phyloP scores from a whole-genome alignment of 805 yeast species.

The Ogataea nitratoaversa region DNA sequence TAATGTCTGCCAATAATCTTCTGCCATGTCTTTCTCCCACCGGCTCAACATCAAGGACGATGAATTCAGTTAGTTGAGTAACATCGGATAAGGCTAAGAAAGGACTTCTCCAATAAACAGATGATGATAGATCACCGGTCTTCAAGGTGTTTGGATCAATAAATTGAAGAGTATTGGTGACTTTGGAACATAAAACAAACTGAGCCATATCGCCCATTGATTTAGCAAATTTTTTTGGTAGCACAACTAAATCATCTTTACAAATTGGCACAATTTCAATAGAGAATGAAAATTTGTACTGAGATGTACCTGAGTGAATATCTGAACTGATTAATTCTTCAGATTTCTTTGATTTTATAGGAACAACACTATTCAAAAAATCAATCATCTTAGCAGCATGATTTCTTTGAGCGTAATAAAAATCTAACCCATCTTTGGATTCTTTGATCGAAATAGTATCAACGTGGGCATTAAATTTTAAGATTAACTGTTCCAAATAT shows the following conservation, averaged over 20 bases:
- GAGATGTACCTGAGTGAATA: conserved; percentile 83
- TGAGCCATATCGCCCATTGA: conserved; percentile 79
- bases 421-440: conserved; percentile 90
- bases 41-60: conserved; percentile 92
- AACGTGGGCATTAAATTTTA: conserved; percentile 88
- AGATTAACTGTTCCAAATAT: conserved; percentile 90
- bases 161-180: conserved; percentile 80
- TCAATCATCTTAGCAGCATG: conserved; percentile 95
- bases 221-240: conserved; percentile 84
- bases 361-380: conserved; percentile 79
- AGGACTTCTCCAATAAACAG: conserved; percentile 76
- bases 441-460: conserved; percentile 93
- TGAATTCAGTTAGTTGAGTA: conserved; percentile 75
- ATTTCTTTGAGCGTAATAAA: conserved; percentile 80
- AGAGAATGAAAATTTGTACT: conserved; percentile 87
- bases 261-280: conserved; percentile 95
- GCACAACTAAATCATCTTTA: conserved; percentile 90
- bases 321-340: conserved; percentile 90
- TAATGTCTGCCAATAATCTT: conserved; percentile 81
- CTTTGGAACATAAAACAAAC: conserved; percentile 77
- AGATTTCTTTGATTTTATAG: conserved; percentile 76
- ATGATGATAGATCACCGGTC: conserved; percentile 66
- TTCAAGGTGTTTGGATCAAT: conserved; percentile 81
- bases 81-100: conserved; percentile 74
- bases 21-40: conserved; percentile 76